Percentiles rank a stretch among this genome's conserved stretches.
Conservation (phyloP, 306 rosid genomes). For the Vigna mungo region DNA sequence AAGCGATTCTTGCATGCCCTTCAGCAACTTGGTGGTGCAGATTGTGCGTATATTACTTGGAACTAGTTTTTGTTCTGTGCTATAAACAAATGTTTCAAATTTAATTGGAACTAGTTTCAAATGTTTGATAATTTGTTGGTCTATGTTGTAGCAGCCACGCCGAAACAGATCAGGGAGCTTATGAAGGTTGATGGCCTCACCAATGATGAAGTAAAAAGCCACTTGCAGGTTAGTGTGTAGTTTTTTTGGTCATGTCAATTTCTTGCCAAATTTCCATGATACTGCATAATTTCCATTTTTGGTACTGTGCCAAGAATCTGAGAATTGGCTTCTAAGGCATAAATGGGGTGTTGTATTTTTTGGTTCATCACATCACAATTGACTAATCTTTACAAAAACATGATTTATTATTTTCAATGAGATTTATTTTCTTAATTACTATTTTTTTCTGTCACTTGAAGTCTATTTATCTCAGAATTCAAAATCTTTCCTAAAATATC, state of each 20-base stretch:
- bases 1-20: constrained; percentile 81
- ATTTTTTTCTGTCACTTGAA: too few species aligned
- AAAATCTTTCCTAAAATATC: too few species aligned
- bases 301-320: background rate
- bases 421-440: too few species aligned
- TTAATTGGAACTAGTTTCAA: background rate
- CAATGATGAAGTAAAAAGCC: constrained; percentile 97
- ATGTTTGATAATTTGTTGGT: constrained; percentile 12
- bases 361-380: too few species aligned
- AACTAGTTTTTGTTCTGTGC: background rate
- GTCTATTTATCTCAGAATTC: too few species aligned
- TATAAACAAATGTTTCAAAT: background rate
- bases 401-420: too few species aligned
- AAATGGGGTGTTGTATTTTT: background rate
- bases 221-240: constrained; percentile 71
- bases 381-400: too few species aligned
- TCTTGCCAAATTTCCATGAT: background rate
- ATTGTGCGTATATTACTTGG: constrained; percentile 52
- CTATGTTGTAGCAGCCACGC: constrained; percentile 75
- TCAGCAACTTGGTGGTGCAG: constrained; percentile 91
- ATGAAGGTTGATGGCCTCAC: constrained; percentile 97
- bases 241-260: background rate
- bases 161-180: constrained; percentile 87
- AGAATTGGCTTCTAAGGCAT: background rate
- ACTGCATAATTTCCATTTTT: background rate